Percentiles rank a stretch among this genome's conserved stretches.
Conservation (phyloP, 805 yeast genomes). For the Teunomyces pallodes region DNA sequence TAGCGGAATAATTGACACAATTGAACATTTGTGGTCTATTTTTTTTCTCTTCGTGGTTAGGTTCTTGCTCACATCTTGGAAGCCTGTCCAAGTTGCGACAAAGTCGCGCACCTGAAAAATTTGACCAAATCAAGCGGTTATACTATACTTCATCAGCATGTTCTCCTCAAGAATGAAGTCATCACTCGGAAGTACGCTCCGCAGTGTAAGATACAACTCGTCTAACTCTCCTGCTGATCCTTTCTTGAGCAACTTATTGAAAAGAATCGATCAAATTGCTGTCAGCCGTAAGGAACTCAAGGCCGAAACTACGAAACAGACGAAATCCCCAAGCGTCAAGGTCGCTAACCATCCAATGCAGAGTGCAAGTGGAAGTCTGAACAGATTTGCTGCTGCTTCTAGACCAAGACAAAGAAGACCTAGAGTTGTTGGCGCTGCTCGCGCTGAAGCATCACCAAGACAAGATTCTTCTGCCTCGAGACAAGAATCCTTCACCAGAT, state of each 20-base stretch:
- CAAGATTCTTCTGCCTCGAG: background rate
- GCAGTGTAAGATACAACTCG: slow-evolving; percentile 8
- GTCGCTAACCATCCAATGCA: slow-evolving; percentile 2
- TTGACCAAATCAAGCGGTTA: background rate
- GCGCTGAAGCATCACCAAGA: background rate
- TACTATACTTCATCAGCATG: background rate
- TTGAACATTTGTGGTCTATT: too few species aligned
- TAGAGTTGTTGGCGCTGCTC: slow-evolving; percentile 4
- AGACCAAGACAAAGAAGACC: slow-evolving; percentile 5
- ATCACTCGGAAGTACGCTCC: slow-evolving; percentile 1
- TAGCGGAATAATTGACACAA: too few species aligned
- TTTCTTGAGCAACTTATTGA: slow-evolving; percentile 36
- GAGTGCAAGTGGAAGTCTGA: background rate
- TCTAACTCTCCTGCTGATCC: slow-evolving; percentile 6
- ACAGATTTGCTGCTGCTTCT: background rate
- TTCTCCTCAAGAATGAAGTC: slow-evolving; percentile 1
- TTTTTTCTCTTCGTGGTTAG: too few species aligned
- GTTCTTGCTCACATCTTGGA: too few species aligned
- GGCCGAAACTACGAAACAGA: slow-evolving; percentile 3
- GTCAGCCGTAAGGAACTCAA: slow-evolving; percentile 11
- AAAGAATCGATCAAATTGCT: slow-evolving; percentile 34
- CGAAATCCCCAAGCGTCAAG: background rate
- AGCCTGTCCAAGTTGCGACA: background rate
- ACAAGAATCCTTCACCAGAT: background rate
- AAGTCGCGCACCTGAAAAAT: slow-evolving; percentile 5